Percentiles rank a stretch among this genome's conserved stretches.
Evolutionary conservation across 208 protist genomes (phyloP).

Genomic region (Strigomonas culicis): DNA sequence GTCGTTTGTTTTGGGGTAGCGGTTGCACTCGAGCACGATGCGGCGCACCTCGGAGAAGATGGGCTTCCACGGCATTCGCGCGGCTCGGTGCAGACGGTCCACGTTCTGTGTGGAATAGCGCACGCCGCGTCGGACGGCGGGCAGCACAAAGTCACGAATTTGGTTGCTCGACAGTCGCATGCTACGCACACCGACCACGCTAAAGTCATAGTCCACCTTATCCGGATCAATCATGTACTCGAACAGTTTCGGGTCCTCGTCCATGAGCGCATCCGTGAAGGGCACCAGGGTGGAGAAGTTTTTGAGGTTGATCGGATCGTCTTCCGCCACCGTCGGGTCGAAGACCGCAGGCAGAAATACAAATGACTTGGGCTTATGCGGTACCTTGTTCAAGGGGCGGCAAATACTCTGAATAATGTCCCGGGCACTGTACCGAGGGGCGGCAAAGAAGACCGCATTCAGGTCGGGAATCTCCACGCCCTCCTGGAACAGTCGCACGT

Average conservation of each 20-base stretch:
- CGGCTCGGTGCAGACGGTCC: slow-evolving; percentile 57
- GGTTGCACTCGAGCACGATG: slow-evolving; percentile 66
- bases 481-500: slow-evolving; percentile 79
- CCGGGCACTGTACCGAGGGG: slow-evolving; percentile 69
- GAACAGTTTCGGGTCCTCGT: slow-evolving; percentile 72
- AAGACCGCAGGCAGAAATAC: slow-evolving; percentile 74
- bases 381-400: slow-evolving; percentile 57
- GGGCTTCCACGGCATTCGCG: slow-evolving; percentile 61
- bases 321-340: slow-evolving; percentile 27
- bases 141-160: slow-evolving; percentile 57
- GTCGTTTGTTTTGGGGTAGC: slow-evolving; percentile 80
- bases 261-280: slow-evolving; percentile 81
- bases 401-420: slow-evolving; percentile 86
- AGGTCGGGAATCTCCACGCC: slow-evolving; percentile 74
- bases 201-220: slow-evolving; percentile 68
- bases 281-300: slow-evolving; percentile 71
- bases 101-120: slow-evolving; percentile 58
- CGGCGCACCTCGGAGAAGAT: slow-evolving; percentile 67
- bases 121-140: slow-evolving; percentile 67
- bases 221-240: slow-evolving; percentile 82
- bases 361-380: slow-evolving; percentile 55
- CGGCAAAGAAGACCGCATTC: slow-evolving; percentile 78
- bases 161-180: slow-evolving; percentile 53
- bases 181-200: slow-evolving; percentile 60
- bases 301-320: slow-evolving; percentile 65